Evolutionary conservation across 2,329 filamentous ascomycete species (phyloP), one percentile per base, ranked within the genome.

Genomic region (Emergomyces africanus): DNA sequence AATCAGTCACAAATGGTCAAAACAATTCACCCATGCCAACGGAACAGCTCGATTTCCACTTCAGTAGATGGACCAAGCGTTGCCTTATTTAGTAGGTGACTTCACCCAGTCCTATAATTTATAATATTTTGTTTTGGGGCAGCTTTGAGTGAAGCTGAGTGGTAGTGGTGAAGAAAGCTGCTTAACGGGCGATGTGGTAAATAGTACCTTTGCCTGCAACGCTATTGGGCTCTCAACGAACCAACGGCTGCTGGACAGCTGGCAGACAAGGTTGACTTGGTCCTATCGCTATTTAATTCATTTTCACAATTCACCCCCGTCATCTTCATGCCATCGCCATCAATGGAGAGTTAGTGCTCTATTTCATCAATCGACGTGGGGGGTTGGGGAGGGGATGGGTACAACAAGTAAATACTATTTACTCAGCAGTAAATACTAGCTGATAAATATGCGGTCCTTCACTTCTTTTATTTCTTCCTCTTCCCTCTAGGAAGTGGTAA

Each of bases 161-260:
- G 53, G 53, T 54, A 42, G 14, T 54, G 53, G 53, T 54, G 35
- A 20, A 54, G 9, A 20, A 14, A 37, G 49, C 20, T 37, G 49
- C n/a, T 2, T 30, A 6, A 30, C 30, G 6, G n/a, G 33, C 5
- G 54, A 46, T 44, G 14, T 33, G 46, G 56, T 56, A n/a, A n/a
- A n/a, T n/a, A n/a, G n/a, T n/a, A 48, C 28, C 51, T 54, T 50
- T 25, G 50, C 37, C 49, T 28, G 44, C 41, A 51, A 60, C 59
- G 49, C 54, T 51, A 41, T 25, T 49, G 14, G 23, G 49, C 33
- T 14, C 28, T 28, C 9, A 23, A 41, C 23, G 54, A 58, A 33
- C 59, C 59, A 60, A 58, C 59, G 9, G 55, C 33, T 20, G 44
- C 56, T 35, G 56, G 59, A 56, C 59, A 60, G 59, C 59, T 60